Conservation (phyloP, 2,329 filamentous ascomycete species). For the Chaetomiaceae sp. region DNA sequence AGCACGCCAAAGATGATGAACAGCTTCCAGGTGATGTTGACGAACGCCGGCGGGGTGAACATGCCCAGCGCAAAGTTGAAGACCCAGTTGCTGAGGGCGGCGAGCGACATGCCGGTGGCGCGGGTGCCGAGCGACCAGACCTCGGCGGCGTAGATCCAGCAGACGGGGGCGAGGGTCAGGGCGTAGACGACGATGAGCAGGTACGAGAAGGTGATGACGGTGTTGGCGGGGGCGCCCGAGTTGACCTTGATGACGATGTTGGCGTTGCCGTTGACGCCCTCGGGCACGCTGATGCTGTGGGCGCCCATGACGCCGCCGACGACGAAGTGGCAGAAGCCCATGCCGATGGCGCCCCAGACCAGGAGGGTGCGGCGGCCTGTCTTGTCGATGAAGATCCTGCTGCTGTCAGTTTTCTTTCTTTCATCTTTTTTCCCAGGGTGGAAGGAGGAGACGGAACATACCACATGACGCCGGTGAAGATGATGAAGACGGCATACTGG, state of each 20-base stretch:
- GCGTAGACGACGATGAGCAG: constrained; percentile 61
- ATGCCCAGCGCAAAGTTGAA: constrained; percentile 58
- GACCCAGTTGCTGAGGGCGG: constrained; percentile 47
- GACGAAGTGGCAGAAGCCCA: constrained; percentile 36
- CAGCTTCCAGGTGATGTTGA: constrained; percentile 53
- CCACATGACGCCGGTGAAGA: constrained; percentile 42
- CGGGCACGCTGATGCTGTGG: constrained; percentile 32
- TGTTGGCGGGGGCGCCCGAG: constrained; percentile 49
- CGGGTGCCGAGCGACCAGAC: constrained; percentile 59
- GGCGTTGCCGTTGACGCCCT: constrained; percentile 31
- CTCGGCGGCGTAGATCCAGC: constrained; percentile 63
- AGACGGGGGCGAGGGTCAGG: constrained; percentile 58
- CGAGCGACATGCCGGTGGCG: constrained; percentile 55
- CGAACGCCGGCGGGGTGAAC: constrained; percentile 54
- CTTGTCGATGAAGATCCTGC: constrained; percentile 38
- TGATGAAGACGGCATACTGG: constrained; percentile 44
- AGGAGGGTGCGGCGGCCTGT: constrained; percentile 29
- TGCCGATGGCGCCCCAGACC: constrained; percentile 24
- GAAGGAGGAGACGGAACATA: constrained; percentile 1
- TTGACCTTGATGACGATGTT: constrained; percentile 51
- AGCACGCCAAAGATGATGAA: constrained; percentile 40
- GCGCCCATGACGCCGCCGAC: constrained; percentile 42
- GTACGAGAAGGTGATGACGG: constrained; percentile 62
- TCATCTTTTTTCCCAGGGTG: background rate
- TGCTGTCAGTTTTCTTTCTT: background rate